Conservation (phyloP, 148 eudicot species). For the Rheum nobile region DNA sequence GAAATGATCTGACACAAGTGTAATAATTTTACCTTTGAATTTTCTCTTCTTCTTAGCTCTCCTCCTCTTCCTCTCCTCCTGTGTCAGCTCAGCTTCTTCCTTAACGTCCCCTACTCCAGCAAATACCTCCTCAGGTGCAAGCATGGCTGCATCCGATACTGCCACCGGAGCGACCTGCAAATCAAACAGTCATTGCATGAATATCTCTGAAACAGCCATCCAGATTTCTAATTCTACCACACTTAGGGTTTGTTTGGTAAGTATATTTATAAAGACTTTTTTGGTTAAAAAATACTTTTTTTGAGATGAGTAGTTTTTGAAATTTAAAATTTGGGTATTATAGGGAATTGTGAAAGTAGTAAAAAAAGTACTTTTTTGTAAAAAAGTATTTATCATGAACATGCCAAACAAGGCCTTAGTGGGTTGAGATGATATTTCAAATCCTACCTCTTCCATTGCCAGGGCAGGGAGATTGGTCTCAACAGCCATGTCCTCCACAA, state of each 20-base stretch:
- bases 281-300: no score
- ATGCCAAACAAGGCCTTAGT: no score
- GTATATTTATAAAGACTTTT: no score
- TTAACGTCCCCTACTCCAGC: conserved; percentile 79
- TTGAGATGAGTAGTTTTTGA: no score
- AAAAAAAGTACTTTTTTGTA: no score
- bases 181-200: conserved; percentile 8
- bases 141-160: conserved; percentile 94
- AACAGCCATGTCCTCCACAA: conserved; percentile 83
- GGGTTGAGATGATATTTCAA: not conserved
- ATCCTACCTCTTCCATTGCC: conserved; percentile 92
- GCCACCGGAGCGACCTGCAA: conserved; percentile 82
- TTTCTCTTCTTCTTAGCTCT: conserved; percentile 84
- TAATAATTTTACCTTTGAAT: conserved; percentile 73
- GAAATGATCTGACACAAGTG: no score
- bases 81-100: conserved; percentile 88
- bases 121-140: conserved; percentile 94
- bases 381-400: no score
- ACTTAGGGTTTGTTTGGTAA: no score
- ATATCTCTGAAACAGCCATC: not conserved
- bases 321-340: no score
- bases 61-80: conserved; percentile 74
- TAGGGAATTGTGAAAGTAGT: no score
- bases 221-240: no score
- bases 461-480: conserved; percentile 89